Percentiles rank a stretch among this genome's conserved stretches.
Conservation (phyloP, 345 rosid genomes). For the Brassica carinata region DNA sequence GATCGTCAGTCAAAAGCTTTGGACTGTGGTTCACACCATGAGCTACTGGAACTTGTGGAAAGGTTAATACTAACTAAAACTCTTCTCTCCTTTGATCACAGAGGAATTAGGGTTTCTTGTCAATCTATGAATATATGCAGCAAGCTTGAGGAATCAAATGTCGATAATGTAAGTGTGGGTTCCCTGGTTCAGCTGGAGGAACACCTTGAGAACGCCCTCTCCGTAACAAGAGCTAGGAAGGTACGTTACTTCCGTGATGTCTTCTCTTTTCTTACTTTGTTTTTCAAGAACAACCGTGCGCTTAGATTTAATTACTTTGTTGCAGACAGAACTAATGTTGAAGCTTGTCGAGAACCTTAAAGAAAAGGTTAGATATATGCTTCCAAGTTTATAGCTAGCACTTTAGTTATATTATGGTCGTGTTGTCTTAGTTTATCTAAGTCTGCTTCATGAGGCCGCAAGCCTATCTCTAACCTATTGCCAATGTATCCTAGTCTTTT, state of each 20-base stretch:
- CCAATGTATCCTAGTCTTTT: neutral
- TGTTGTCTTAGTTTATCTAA: neutral
- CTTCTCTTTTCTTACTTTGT: neutral
- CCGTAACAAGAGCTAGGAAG: conserved; percentile 42
- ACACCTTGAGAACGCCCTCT: conserved; percentile 35
- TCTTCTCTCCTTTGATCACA: conserved; percentile 14
- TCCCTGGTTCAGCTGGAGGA: conserved; percentile 34
- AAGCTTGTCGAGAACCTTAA: conserved; percentile 35
- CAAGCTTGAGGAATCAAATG: conserved; percentile 30
- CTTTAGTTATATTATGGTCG: neutral
- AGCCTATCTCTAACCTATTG: neutral
- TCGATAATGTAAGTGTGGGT: conserved; percentile 17
- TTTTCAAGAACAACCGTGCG: neutral
- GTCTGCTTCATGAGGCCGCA: neutral
- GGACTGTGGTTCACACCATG: conserved; percentile 36
- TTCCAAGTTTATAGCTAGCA: neutral
- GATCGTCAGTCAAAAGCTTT: conserved; percentile 27
- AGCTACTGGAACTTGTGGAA: conserved; percentile 36
- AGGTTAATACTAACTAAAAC: conserved; percentile 27
- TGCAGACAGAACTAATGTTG: conserved; percentile 39
- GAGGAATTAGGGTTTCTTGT: conserved; percentile 21
- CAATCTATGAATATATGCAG: conserved; percentile 35
- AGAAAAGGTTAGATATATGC: conserved; percentile 35
- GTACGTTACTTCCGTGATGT: conserved; percentile 13
- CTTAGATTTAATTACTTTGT: conserved; percentile 5